These are phyloP conservation scores for Tylopilus intermedius DNA, from an alignment of 768 basidiomycete genomes.

Conservation along the genomic window DNA sequence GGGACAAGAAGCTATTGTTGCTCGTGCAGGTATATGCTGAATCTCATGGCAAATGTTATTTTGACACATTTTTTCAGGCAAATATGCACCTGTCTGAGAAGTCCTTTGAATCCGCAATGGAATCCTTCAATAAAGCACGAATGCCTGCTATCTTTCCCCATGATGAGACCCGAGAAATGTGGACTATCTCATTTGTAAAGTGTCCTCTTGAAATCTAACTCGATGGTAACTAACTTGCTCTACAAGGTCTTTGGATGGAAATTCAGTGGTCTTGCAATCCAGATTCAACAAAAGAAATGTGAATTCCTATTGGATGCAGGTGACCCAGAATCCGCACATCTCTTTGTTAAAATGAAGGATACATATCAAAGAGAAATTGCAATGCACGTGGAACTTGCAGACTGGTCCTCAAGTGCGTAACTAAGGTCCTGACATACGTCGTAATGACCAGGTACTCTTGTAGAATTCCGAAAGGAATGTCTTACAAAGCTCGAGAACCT, in stretches of 20 bases:
- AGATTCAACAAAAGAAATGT: slow-evolving; percentile 15
- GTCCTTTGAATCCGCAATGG: slow-evolving; percentile 5
- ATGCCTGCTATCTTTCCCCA: slow-evolving; percentile 13
- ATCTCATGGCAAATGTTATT: background rate
- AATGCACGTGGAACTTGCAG: slow-evolving; percentile 12
- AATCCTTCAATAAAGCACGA: slow-evolving; percentile 5
- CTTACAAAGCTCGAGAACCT: slow-evolving; percentile 5
- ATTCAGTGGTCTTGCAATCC: slow-evolving; percentile 14
- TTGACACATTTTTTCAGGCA: slow-evolving; percentile 1
- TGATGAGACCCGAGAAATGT: slow-evolving; percentile 12
- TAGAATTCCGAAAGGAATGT: slow-evolving; percentile 9
- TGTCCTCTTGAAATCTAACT: background rate
- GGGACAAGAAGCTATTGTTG: slow-evolving; percentile 1
- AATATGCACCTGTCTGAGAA: slow-evolving; percentile 10
- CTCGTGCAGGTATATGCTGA: slow-evolving; percentile 11
- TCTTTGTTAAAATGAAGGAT: slow-evolving; percentile 6
- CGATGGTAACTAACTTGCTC: background rate
- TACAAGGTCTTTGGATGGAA: slow-evolving; percentile 21
- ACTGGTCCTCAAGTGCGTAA: slow-evolving; percentile 12
- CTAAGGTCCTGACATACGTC: background rate
- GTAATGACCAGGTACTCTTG: background rate
- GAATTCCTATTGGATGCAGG: slow-evolving; percentile 3
- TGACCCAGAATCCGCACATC: slow-evolving; percentile 1
- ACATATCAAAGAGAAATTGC: slow-evolving; percentile 11
- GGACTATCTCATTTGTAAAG: slow-evolving; percentile 12